Conservation (phyloP, 2,329 filamentous ascomycete species). For the Metarhizium humberi region DNA sequence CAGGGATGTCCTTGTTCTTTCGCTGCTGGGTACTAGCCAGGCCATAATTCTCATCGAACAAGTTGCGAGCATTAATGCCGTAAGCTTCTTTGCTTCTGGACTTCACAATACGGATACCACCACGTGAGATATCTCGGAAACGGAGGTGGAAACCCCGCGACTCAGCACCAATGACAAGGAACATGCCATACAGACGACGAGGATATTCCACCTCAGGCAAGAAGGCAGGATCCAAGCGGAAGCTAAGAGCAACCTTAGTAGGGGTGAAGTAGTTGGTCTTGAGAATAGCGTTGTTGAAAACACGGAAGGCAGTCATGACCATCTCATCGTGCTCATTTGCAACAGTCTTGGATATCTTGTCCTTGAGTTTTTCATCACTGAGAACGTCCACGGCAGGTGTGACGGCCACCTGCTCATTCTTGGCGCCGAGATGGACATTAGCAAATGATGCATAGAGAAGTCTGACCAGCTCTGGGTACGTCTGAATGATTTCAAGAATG, state of each 20-base stretch:
- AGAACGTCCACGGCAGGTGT: slow-evolving; percentile 58
- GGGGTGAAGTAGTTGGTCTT: slow-evolving; percentile 98
- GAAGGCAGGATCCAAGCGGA: slow-evolving; percentile 84
- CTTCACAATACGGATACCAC: slow-evolving; percentile 97
- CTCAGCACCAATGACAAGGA: slow-evolving; percentile 93
- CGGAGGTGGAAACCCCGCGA: slow-evolving; percentile 95
- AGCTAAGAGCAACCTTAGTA: slow-evolving; percentile 95
- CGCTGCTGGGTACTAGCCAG: slow-evolving; percentile 97
- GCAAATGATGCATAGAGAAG: slow-evolving; percentile 88
- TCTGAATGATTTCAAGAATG: slow-evolving; percentile 92
- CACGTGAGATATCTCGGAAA: slow-evolving; percentile 93
- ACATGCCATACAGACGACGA: slow-evolving; percentile 93
- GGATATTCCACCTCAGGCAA: slow-evolving; percentile 88
- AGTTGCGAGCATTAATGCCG: slow-evolving; percentile 86
- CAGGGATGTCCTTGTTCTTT: slow-evolving; percentile 99
- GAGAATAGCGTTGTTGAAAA: slow-evolving; percentile 87
- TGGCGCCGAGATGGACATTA: slow-evolving; percentile 61
- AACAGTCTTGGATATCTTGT: slow-evolving; percentile 69
- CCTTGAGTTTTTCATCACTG: slow-evolving; percentile 63
- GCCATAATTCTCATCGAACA: slow-evolving; percentile 99
- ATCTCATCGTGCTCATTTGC: slow-evolving; percentile 93
- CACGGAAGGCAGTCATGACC: slow-evolving; percentile 93
- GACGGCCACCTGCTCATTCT: slow-evolving; percentile 43
- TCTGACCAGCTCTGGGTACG: slow-evolving; percentile 79
- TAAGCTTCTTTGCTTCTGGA: slow-evolving; percentile 94